Conservation (phyloP, 768 basidiomycete species). For the Tulasnella sp. region DNA sequence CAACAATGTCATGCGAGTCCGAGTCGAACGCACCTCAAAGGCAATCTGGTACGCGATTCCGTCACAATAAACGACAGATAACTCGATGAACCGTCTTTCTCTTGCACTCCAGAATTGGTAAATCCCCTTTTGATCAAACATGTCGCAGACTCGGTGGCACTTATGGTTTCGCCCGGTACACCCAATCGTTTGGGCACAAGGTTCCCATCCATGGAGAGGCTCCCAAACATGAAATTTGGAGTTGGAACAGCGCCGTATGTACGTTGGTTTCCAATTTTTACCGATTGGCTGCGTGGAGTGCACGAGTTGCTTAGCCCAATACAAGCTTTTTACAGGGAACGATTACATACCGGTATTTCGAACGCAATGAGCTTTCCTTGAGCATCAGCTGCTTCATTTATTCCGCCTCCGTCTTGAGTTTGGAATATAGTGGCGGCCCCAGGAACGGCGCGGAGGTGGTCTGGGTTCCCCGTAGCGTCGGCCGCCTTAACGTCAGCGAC, state of each 20-base stretch:
- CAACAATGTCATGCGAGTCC: not conserved
- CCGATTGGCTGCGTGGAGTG: not conserved
- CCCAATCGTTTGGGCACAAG: not conserved
- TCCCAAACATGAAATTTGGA: not conserved
- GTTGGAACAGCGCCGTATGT: not conserved
- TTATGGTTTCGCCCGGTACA: not conserved
- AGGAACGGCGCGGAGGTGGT: not conserved
- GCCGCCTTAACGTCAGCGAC: not conserved
- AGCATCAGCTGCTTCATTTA: not conserved
- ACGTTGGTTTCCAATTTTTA: not conserved
- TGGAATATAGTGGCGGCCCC: not conserved
- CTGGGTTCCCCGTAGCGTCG: not conserved
- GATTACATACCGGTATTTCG: not conserved
- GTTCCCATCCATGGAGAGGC: not conserved
- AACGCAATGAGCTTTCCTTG: not conserved
- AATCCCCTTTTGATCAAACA: not conserved
- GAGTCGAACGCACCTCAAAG: not conserved
- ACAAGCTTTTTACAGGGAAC: not conserved
- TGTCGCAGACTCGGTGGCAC: not conserved
- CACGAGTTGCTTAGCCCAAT: not conserved
- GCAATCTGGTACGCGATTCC: not conserved
- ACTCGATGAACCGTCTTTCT: not conserved
- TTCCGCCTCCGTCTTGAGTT: not conserved
- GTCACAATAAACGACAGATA: not conserved
- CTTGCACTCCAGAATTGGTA: not conserved